phyloP scores from a whole-genome alignment of 768 basidiomycete species.

The Peribolospora baueri region DNA sequence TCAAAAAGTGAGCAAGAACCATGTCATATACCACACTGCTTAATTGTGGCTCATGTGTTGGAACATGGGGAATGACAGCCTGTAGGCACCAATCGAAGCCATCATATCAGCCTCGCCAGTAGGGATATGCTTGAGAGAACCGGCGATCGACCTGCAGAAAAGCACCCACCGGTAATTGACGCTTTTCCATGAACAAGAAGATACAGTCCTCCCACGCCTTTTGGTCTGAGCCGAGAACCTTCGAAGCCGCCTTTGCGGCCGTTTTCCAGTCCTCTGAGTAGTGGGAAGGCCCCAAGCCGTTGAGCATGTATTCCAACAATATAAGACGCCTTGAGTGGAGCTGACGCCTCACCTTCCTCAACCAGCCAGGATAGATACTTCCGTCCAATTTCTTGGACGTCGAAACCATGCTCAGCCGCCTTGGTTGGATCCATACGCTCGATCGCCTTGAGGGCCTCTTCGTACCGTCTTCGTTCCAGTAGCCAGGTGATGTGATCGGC shows the following conservation, averaged over 20 bases:
- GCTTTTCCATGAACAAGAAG: slow-evolving; percentile 60
- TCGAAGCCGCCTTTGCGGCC: slow-evolving; percentile 59
- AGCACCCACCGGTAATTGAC: slow-evolving; percentile 43
- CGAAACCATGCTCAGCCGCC: slow-evolving; percentile 20
- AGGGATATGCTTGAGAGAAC: background rate
- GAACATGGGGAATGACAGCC: slow-evolving; percentile 73
- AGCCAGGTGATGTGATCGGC: slow-evolving; percentile 82
- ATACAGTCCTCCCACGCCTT: slow-evolving; percentile 93
- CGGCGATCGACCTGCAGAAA: background rate
- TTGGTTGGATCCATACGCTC: slow-evolving; percentile 24
- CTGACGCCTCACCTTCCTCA: slow-evolving; percentile 33
- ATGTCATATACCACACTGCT: slow-evolving; percentile 77
- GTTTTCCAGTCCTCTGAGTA: slow-evolving; percentile 38
- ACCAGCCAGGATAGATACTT: slow-evolving; percentile 72
- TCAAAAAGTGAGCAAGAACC: slow-evolving; percentile 66
- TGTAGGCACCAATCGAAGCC: slow-evolving; percentile 16
- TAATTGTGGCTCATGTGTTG: slow-evolving; percentile 55
- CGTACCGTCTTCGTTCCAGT: slow-evolving; percentile 58
- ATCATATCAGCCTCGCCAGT: background rate
- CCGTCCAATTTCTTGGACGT: slow-evolving; percentile 38
- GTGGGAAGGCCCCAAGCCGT: background rate
- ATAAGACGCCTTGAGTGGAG: background rate
- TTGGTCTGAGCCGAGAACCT: slow-evolving; percentile 54
- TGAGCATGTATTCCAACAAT: background rate
- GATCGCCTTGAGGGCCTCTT: slow-evolving; percentile 62